phyloP scores from a whole-genome alignment of 1,284 basidiomycete species.

The Cryptococcus jaspeensis region DNA sequence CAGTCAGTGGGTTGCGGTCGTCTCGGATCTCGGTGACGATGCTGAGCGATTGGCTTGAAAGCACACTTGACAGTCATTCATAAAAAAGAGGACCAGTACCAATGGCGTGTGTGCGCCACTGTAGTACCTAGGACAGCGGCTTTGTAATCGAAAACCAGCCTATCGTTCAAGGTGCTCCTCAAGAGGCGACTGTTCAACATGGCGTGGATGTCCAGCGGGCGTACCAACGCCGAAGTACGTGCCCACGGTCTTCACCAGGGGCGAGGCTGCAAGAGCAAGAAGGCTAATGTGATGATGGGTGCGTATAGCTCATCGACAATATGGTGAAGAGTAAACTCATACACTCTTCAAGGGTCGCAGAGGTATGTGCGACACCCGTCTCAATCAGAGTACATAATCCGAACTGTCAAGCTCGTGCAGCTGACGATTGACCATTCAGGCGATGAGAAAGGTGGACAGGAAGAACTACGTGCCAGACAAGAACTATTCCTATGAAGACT shows the following conservation, averaged over 20 bases:
- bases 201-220: conserved; percentile 44
- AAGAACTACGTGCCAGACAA: conserved; percentile 40
- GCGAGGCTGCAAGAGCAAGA: too few species aligned
- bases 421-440: conserved; percentile 25
- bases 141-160: too few species aligned
- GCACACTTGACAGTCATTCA: too few species aligned
- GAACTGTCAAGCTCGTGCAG: neutral
- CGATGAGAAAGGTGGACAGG: conserved; percentile 47
- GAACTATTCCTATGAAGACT: conserved; percentile 44
- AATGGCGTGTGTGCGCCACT: too few species aligned
- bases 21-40: too few species aligned
- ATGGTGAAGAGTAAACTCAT: conserved; percentile 39
- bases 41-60: too few species aligned
- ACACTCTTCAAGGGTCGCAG: conserved; percentile 32
- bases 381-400: too few species aligned
- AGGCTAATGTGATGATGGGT: too few species aligned
- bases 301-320: conserved; percentile 41
- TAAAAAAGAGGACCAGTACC: too few species aligned
- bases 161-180: too few species aligned
- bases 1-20: too few species aligned
- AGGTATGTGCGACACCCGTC: conserved; percentile 19
- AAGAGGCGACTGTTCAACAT: conserved; percentile 14
- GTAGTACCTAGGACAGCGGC: too few species aligned
- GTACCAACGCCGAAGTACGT: conserved; percentile 43
- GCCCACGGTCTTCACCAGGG: neutral